Percentiles rank a stretch among this genome's conserved stretches.
Evolutionary conservation across 1,284 basidiomycete species (phyloP).

Genomic region (Pseudozyma sp.): DNA sequence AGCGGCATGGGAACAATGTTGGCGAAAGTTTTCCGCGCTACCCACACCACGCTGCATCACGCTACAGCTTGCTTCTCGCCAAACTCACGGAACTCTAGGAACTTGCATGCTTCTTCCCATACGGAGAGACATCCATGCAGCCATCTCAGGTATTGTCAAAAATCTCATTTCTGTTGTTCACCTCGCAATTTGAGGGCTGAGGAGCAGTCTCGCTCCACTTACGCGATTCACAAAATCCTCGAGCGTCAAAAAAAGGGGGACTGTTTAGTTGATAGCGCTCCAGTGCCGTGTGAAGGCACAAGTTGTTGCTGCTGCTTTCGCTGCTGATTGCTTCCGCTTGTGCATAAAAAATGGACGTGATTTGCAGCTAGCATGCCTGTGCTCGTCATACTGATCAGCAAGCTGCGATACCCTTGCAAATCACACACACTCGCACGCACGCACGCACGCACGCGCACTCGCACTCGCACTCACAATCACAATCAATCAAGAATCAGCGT

Average conservation of each 20-base stretch:
- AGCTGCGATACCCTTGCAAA: neutral
- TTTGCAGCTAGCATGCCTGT: slow-evolving; percentile 69
- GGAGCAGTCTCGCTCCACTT: no score
- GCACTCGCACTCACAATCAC: neutral
- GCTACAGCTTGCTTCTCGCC: no score
- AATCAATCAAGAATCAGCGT: slow-evolving; percentile 8
- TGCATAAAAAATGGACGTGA: slow-evolving; percentile 7
- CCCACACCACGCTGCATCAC: no score
- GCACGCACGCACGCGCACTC: no score
- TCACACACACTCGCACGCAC: neutral
- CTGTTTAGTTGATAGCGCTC: neutral
- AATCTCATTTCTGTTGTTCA: no score
- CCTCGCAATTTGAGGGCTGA: no score
- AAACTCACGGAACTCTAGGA: no score
- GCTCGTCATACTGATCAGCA: slow-evolving; percentile 43
- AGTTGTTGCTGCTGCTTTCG: neutral
- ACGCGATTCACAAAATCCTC: neutral
- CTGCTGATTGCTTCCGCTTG: neutral
- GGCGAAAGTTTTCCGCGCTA: no score
- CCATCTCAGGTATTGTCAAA: no score
- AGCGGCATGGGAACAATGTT: no score
- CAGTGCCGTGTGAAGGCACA: neutral
- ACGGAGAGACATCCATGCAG: no score
- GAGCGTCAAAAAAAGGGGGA: neutral
- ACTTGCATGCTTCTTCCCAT: no score